Conservation (phyloP, 2,329 filamentous ascomycete species). For the Ophiocordyceps camponoti-leonardi region DNA sequence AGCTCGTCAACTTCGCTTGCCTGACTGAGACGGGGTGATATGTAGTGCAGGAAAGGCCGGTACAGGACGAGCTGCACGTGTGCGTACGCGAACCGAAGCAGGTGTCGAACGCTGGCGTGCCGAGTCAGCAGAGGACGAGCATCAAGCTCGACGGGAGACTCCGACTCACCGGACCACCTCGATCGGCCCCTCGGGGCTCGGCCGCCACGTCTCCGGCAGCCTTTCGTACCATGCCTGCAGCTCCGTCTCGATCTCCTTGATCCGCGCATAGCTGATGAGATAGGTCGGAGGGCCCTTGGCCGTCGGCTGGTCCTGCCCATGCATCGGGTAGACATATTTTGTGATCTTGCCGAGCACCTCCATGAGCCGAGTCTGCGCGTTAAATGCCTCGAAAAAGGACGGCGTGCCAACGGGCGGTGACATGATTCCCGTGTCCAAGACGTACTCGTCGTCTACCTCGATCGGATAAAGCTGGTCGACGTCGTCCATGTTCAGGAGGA, state of each 20-base stretch:
- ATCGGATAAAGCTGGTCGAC: conserved; percentile 48
- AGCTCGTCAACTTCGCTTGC: conserved; percentile 51
- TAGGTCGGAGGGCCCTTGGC: conserved; percentile 31
- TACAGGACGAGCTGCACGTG: conserved; percentile 75
- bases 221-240: conserved; percentile 46
- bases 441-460: conserved; percentile 50
- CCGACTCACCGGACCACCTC: conserved; percentile 57
- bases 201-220: conserved; percentile 61
- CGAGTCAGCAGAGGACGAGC: not conserved
- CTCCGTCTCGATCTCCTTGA: conserved; percentile 47
- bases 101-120: conserved; percentile 45
- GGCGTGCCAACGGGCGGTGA: conserved; percentile 36
- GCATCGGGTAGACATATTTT: conserved; percentile 48
- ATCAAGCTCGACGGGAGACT: not conserved
- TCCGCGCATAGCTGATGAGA: conserved; percentile 43
- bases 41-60: conserved; percentile 68
- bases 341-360: conserved; percentile 46
- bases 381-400: conserved; percentile 47
- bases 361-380: conserved; percentile 48
- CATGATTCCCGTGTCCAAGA: conserved; percentile 39
- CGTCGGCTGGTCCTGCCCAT: conserved; percentile 33
- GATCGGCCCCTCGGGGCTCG: conserved; percentile 57
- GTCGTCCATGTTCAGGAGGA: conserved; percentile 45
- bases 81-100: conserved; percentile 63
- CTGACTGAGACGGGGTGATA: conserved; percentile 44